phyloP scores from a whole-genome alignment of 2,329 filamentous ascomycete species.

The Epichloe gansuensis region DNA sequence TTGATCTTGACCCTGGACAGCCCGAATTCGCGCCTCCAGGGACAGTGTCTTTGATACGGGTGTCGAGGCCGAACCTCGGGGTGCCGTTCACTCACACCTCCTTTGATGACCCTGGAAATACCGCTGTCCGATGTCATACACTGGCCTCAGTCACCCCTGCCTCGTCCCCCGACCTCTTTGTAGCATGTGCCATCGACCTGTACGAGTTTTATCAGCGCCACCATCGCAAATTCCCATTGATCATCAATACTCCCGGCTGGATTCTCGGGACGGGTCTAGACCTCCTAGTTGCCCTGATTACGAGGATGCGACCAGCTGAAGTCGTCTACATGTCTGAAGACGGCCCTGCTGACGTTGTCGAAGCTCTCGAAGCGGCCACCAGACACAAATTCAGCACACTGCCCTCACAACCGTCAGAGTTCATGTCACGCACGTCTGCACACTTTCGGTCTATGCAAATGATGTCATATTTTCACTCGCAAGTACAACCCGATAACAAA shows the following conservation, averaged over 20 bases:
- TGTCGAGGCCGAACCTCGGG: slow-evolving; percentile 49
- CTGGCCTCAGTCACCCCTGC: slow-evolving; percentile 53
- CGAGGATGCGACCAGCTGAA: slow-evolving; percentile 40
- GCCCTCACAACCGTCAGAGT: slow-evolving; percentile 45
- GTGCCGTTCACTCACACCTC: slow-evolving; percentile 52
- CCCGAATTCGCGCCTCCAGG: slow-evolving; percentile 62
- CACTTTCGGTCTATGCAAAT: slow-evolving; percentile 62
- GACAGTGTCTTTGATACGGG: slow-evolving; percentile 51
- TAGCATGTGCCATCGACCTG: slow-evolving; percentile 51
- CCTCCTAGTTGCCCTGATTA: slow-evolving; percentile 45
- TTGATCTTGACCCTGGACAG: slow-evolving; percentile 68
- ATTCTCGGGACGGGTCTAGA: slow-evolving; percentile 57
- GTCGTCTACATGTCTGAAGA: slow-evolving; percentile 57
- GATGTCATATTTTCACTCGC: slow-evolving; percentile 64
- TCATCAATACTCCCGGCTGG: slow-evolving; percentile 68
- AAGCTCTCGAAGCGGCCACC: slow-evolving; percentile 34
- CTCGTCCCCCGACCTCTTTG: slow-evolving; percentile 53
- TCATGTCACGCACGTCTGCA: slow-evolving; percentile 44
- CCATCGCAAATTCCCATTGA: slow-evolving; percentile 37
- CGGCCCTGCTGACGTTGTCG: slow-evolving; percentile 44
- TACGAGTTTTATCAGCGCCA: slow-evolving; percentile 41
- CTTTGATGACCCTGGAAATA: slow-evolving; percentile 19
- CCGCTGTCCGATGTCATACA: slow-evolving; percentile 48
- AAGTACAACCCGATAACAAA: background rate
- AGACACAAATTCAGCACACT: slow-evolving; percentile 35